Conservation (phyloP, 2,329 filamentous ascomycete species). For the Fusarium pseudonygamai region DNA sequence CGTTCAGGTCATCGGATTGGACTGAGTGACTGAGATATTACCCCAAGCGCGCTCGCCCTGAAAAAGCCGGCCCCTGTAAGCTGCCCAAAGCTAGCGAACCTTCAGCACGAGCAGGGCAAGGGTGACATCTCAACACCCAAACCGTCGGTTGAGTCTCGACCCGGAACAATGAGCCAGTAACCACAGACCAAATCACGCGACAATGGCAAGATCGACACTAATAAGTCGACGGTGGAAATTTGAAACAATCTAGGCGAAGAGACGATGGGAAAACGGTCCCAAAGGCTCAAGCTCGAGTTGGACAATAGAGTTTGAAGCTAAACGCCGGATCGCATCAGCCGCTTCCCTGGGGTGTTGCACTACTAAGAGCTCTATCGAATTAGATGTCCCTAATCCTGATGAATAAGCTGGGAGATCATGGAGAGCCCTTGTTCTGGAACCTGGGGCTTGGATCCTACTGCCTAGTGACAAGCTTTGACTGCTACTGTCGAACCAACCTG, state of each 20-base stretch:
- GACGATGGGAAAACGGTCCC: background rate
- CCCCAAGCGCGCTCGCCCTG: background rate
- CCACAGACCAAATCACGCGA: background rate
- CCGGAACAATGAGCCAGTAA: background rate
- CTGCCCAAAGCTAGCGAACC: background rate
- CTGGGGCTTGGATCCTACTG: background rate
- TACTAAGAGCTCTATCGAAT: background rate
- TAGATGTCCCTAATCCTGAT: background rate
- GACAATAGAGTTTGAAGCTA: constrained; percentile 8
- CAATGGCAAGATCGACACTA: background rate
- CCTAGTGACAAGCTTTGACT: background rate
- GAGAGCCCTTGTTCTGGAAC: background rate
- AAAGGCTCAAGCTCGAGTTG: background rate
- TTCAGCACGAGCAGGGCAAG: background rate
- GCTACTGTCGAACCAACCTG: background rate
- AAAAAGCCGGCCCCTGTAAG: background rate
- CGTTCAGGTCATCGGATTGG: background rate
- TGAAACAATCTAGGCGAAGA: background rate
- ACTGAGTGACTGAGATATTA: background rate
- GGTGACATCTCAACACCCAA: background rate
- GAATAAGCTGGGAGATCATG: background rate
- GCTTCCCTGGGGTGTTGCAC: background rate
- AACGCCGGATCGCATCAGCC: background rate
- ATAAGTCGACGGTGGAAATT: background rate
- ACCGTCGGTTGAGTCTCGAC: background rate